Evolutionary conservation across 495 filamentous ascomycete species (phyloP).

Genomic region (Penicillium cinerascens): DNA sequence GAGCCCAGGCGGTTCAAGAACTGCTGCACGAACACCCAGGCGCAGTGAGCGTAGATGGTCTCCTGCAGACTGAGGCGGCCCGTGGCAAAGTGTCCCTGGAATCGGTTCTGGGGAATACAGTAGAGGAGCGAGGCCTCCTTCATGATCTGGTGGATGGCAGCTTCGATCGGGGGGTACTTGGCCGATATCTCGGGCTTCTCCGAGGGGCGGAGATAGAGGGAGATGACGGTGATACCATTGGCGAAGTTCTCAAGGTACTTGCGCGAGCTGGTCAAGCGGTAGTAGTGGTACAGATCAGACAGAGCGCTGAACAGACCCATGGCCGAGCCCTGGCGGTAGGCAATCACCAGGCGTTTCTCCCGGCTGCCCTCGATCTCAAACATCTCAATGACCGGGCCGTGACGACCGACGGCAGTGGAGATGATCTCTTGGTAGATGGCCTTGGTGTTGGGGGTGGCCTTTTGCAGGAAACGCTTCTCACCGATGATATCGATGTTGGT

Average conservation of each 20-base stretch:
- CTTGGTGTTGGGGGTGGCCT: conserved; percentile 93
- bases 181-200: conserved; percentile 46
- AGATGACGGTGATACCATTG: conserved; percentile 95
- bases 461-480: conserved; percentile 90
- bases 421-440: conserved; percentile 92
- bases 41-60: conserved; percentile 93
- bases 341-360: conserved; percentile 91
- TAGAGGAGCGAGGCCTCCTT: conserved; percentile 96
- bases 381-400: conserved; percentile 94
- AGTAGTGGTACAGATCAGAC: conserved; percentile 97
- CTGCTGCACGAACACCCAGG: conserved; percentile 95
- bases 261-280: conserved; percentile 89
- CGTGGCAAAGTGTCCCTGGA: conserved; percentile 83
- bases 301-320: conserved; percentile 92
- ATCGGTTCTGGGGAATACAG: conserved; percentile 95
- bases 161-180: conserved; percentile 75
- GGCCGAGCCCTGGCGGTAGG: conserved; percentile 88
- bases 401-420: conserved; percentile 72
- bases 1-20: conserved; percentile 93
- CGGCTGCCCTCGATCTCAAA: conserved; percentile 88
- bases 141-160: conserved; percentile 97
- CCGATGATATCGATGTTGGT: conserved; percentile 87
- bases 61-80: conserved; percentile 91
- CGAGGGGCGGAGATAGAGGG: conserved; percentile 79
- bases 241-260: conserved; percentile 99